Base-by-base conservation (phyloP, 108 stramenopile species). In the Stephanodiscus minutulus region DNA sequence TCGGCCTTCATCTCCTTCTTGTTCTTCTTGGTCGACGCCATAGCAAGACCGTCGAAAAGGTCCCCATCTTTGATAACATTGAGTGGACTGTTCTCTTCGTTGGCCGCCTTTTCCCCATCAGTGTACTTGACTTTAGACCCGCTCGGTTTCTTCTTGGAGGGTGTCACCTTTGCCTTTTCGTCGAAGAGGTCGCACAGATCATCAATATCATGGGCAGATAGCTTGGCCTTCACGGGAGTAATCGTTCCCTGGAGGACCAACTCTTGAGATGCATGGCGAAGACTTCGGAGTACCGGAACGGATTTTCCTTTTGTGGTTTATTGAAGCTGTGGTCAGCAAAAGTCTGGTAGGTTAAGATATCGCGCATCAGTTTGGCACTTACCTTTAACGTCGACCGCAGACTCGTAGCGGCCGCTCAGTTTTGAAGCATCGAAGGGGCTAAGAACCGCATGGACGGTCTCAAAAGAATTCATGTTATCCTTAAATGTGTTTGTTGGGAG, bases 361-460 rank as follows among this genome's bases (percentile, higher is more conserved):
- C 36, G 35, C 12, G 9, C 20, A 39, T 29, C 0, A 59, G 2
- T 18, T 18, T 20, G 11, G 36, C 59, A 58, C 59, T 13, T 60
- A 60, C 59, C 59, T 1, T 60, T 60, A 21, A 60, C 59, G 7
- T 60, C 59, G n/a, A 60, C 35, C 31, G 59, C 36, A 60, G 37
- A 43, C 35, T 60, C 59, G 35, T 60, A 60, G 59, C 59, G 59
- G 21, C 59, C 59, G 39, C 59, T 60, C 21, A 60, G 59, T 39
- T 60, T 60, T 39, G 59, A 60, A 10, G 59, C 59, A 18, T 43
- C 59, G 39, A 20, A 18, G 59, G 59, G 59, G 59, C 59, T 60
- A 2, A 60, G 28, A 6, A 41, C 5, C 29, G n/a, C n/a, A 21
- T 60, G 28, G n/a, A 60, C 59, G 21, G 59, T 60, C 5, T 35